Evolutionary conservation across 2,329 filamentous ascomycete species (phyloP), one percentile per base, ranked within the genome.

Genomic region (Cercospora zeae-maydis): DNA sequence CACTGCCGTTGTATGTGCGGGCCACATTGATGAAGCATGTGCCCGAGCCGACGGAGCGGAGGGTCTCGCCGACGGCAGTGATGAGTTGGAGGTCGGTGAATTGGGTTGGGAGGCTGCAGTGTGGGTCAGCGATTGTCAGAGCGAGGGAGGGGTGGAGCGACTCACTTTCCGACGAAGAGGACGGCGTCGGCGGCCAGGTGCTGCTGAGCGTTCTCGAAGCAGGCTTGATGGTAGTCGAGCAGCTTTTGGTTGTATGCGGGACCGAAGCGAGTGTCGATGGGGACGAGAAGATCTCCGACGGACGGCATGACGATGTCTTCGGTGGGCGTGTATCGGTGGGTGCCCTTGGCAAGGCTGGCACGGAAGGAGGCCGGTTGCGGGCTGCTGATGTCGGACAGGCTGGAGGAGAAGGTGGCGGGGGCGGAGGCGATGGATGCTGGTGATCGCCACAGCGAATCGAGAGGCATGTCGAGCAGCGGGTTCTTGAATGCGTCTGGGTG

Each of bases 231-330:
- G 49, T 52, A 34, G 27, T 52, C 31, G 49, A 52, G 49, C 14
- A 52, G 49, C 27, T 31, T 34, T 31, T 52, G 27, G 49, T 52
- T 52, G 49, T 14, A 52, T 21, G 49, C 49, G 30, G 49, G 49
- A 33, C 49, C 49, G 49, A 52, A 52, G 49, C 49, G 49, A 14
- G 49, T 52, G 49, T 52, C 30, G 16, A 52, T 34, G 10, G 49
- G 49, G 49, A 52, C 49, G 49, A 52, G 49, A 52, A 52, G 49
- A n/a, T 52, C 49, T 19, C 49, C 49, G 49, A 21, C 49, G 13
- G n/a, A 16, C n/a, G 49, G 27, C 27, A 31, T 31, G 14, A 13
- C 13, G n/a, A 52, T 33, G 11, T 52, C 49, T 34, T 52, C 49
- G 49, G 27, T 52, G 9, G 49, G 27, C 14, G 49, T 52, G 27